Evolutionary conservation across 352 stramenopile genomes (phyloP).

Genomic region (Pythium brachiatum): DNA sequence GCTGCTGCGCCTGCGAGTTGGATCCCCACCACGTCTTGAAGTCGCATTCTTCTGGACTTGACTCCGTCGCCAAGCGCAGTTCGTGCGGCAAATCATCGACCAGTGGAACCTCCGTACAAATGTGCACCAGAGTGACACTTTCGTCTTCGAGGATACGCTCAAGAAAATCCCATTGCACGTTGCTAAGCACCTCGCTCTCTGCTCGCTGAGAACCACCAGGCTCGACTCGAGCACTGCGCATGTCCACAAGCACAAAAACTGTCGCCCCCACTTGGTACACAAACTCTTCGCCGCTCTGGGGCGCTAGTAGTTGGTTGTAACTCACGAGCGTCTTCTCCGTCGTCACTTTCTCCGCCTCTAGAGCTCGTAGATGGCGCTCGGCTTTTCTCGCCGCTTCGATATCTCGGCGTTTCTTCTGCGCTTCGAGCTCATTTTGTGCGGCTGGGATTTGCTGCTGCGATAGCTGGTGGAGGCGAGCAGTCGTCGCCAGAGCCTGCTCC

Average conservation of each 20-base stretch:
- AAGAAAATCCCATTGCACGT: slow-evolving; percentile 60
- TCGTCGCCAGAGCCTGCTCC: slow-evolving; percentile 47
- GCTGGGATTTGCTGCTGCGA: slow-evolving; percentile 37
- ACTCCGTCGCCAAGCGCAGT: background rate
- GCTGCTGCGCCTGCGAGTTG: slow-evolving; percentile 35
- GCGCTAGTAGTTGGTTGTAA: slow-evolving; percentile 55
- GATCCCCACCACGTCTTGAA: slow-evolving; percentile 40
- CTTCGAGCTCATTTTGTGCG: slow-evolving; percentile 35
- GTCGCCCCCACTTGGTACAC: slow-evolving; percentile 39
- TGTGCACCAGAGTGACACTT: slow-evolving; percentile 33
- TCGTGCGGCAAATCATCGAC: slow-evolving; percentile 33
- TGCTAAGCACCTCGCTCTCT: slow-evolving; percentile 55
- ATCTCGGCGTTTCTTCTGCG: slow-evolving; percentile 65
- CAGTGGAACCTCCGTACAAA: slow-evolving; percentile 55
- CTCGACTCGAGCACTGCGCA: slow-evolving; percentile 51
- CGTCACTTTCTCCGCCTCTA: slow-evolving; percentile 52
- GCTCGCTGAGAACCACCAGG: slow-evolving; percentile 53
- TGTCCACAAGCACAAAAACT: slow-evolving; percentile 59
- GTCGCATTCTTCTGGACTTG: slow-evolving; percentile 7
- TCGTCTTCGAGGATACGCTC: slow-evolving; percentile 37
- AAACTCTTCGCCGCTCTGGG: slow-evolving; percentile 66
- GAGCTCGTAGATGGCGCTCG: slow-evolving; percentile 50
- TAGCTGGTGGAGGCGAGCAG: slow-evolving; percentile 45
- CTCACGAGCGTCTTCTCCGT: slow-evolving; percentile 53
- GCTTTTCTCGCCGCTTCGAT: slow-evolving; percentile 58